Evolutionary conservation across 768 basidiomycete genomes (phyloP), one percentile per base, ranked within the genome.

Genomic region (Kwoniella shandongensis): DNA sequence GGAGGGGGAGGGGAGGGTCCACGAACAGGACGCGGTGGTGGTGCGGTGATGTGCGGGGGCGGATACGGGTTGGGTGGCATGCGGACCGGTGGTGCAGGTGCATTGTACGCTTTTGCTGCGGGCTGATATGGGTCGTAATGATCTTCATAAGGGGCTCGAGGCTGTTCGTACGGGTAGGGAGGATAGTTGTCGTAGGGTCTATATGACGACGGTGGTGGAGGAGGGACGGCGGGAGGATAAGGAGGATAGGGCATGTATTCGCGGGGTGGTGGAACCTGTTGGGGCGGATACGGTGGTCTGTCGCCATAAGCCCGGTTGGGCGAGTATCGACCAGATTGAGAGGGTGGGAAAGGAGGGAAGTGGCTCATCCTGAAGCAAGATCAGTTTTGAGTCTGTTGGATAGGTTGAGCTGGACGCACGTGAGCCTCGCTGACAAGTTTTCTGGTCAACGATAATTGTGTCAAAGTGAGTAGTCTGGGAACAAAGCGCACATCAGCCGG

Each of bases 121-220:
- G 70, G 70, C 18, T 59, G 62, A 40, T 72, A 67, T 15, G 70
- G 70, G 44, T 72, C 70, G 40, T 72, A 72, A 15, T 49, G 52
- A 26, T 67, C 67, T n/a, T 67, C 65, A 42, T 64, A 72, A 7
- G 65, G 40, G 12, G 42, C 30, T 22, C 54, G 53, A 11, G 70
- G 70, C 45, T 71, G 70, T 25, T 66, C 65, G 44, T 66, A 69
- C 11, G 64, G 40, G 22, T 58, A 64, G 8, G 62, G 26, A n/a
- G 46, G 54, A 11, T 63, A 66, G 8, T 47, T 47, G 39, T 68
- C 60, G 38, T 60, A 66, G 1, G 70, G 56, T 25, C 60, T 55
- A 47, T 66, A 69, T 4, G 55, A 27, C n/a, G 55, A 26, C 18
- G 51, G 41, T 6, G 44, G 36, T n/a, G 54, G 54, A 18, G 53